Percentiles rank a stretch among this genome's conserved stretches.
phyloP scores from a whole-genome alignment of 2,329 filamentous ascomycete genomes.

The Cercospora nicotianae region DNA sequence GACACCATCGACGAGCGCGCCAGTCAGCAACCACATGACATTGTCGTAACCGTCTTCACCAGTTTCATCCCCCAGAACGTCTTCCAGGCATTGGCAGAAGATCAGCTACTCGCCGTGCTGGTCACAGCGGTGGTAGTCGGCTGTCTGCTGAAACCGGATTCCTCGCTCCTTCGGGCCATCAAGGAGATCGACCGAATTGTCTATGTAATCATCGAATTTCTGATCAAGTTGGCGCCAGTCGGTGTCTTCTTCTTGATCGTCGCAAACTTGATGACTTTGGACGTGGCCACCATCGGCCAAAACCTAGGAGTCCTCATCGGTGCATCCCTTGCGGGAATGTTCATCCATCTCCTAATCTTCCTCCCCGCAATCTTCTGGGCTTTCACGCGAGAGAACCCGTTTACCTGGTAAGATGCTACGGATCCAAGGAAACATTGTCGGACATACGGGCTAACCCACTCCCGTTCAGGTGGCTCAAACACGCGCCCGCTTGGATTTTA shows the following conservation, averaged over 20 bases:
- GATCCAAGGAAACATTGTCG: background rate
- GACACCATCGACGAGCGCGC: slow-evolving; percentile 41
- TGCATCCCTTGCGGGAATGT: slow-evolving; percentile 49
- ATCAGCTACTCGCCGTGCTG: slow-evolving; percentile 51
- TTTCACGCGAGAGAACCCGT: slow-evolving; percentile 51
- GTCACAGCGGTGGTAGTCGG: slow-evolving; percentile 51
- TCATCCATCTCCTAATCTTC: slow-evolving; percentile 50
- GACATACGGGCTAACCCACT: background rate
- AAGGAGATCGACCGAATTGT: slow-evolving; percentile 53
- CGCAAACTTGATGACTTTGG: slow-evolving; percentile 53
- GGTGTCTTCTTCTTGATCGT: slow-evolving; percentile 58
- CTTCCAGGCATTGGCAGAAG: slow-evolving; percentile 49
- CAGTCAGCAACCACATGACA: slow-evolving; percentile 42
- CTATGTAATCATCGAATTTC: slow-evolving; percentile 48
- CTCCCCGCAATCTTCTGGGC: slow-evolving; percentile 48
- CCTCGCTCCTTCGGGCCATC: slow-evolving; percentile 46
- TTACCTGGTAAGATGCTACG: slow-evolving; percentile 33
- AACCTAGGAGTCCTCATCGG: slow-evolving; percentile 56
- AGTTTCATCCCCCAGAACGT: slow-evolving; percentile 54
- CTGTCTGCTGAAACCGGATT: slow-evolving; percentile 47
- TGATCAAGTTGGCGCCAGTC: slow-evolving; percentile 53
- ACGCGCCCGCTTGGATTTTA: slow-evolving; percentile 55
- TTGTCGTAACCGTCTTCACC: slow-evolving; percentile 52
- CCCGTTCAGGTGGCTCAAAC: slow-evolving; percentile 44
- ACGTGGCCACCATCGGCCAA: slow-evolving; percentile 50